Evolutionary conservation across 129 eudicot species (phyloP), one percentile per base, ranked within the genome.

Genomic region (Tanacetum coccineum): DNA sequence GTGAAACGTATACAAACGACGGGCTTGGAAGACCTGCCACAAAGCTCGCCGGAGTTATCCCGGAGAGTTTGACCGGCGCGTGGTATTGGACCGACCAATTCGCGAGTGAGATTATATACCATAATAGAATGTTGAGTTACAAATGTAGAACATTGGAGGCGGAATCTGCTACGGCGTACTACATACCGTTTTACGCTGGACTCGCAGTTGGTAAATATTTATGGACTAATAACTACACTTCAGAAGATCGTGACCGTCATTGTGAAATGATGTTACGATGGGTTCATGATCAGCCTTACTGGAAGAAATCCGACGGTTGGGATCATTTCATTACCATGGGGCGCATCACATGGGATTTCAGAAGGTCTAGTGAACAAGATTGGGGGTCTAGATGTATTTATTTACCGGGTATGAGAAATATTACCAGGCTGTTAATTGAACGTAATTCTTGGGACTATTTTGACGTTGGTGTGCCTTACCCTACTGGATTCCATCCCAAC

Each of bases 71-170:
- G 10, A 15, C 58, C 13, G 67, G 78, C 30, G 32, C 96, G n/a
- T 92, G 95, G 95, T 86, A 49, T 53, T 88, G 95, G 91, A 92
- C 98, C 7, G 98, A 92, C 9, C 98, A 92, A 57, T 92, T 92
- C 55, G 81, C 96, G 1, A 73, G 85, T 0, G 98, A 92, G 79
- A 77, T 88, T 9, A 85, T 92, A 2, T 82, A 75, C 68, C 98
- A 92, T 70, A 78, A 80, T 50, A 72, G 98, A 11, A 68, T 92
- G 81, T 39, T 88, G 64, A 82, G 73, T 18, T 81, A 92, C 72
- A 78, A 74, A 12, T 92, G 98, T 66, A 65, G 96, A 26, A 88
- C 95, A 1, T 6, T 71, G 6, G 85, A 92, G 60, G 77, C 96
- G 0, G 78, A 77, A 62, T 80, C 84, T 1, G 98, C 98, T 10